Evolutionary conservation across 202 grass and related monocot genomes (phyloP).

Genomic region (Tripidium arundinaceum): DNA sequence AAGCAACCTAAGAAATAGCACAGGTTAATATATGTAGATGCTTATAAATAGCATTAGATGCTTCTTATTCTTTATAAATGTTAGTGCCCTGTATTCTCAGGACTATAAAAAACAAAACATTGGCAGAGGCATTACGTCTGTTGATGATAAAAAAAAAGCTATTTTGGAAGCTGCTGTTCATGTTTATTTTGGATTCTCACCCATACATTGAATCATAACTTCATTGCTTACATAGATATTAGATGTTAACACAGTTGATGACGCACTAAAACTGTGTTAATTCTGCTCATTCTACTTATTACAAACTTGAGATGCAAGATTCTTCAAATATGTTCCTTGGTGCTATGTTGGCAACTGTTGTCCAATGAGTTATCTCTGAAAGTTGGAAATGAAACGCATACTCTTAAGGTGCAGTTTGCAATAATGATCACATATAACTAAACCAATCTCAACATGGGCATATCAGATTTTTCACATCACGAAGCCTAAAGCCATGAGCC

Average conservation of each 20-base stretch:
- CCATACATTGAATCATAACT: no score
- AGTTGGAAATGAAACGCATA: no score
- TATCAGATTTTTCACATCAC: background rate
- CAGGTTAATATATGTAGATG: constrained; percentile 9
- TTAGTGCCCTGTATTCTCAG: constrained; percentile 29
- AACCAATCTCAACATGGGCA: background rate
- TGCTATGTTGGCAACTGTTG: no score
- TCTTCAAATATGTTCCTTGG: no score
- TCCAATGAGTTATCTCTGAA: no score
- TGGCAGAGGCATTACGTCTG: background rate
- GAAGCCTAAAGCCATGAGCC: background rate
- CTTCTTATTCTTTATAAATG: background rate
- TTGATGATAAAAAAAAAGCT: background rate
- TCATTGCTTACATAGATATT: no score
- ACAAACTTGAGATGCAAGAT: no score
- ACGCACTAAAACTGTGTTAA: no score
- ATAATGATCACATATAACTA: constrained; percentile 19
- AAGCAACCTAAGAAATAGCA: constrained; percentile 76
- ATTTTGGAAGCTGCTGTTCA: no score
- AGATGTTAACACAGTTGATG: no score
- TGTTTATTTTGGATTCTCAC: no score
- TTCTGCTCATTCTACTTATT: no score
- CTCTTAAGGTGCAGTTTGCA: background rate
- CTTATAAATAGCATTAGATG: background rate
- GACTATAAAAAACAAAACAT: background rate